Evolutionary conservation across 2,329 filamentous ascomycete species (phyloP).

Genomic region (Colletotrichum lentis): DNA sequence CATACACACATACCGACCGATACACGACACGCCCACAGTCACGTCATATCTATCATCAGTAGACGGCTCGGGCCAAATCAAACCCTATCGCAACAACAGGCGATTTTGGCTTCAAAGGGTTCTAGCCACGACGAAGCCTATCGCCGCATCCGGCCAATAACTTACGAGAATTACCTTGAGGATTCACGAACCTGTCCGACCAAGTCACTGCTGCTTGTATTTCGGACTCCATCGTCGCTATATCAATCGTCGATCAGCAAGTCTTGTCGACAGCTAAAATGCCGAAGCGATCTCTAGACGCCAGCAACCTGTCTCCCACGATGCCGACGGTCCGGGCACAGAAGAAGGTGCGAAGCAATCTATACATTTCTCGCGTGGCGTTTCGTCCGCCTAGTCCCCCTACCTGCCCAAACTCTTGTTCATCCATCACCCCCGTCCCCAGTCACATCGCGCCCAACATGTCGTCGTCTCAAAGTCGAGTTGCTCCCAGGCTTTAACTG

Average conservation of each 20-base stretch:
- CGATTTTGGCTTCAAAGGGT: constrained; percentile 26
- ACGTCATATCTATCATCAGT: neutral
- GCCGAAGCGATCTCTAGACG: constrained; percentile 52
- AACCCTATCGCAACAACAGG: neutral
- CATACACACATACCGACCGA: neutral
- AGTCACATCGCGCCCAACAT: neutral
- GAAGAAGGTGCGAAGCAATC: constrained; percentile 43
- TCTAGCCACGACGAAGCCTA: constrained; percentile 31
- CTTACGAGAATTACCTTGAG: neutral
- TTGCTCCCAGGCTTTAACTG: neutral
- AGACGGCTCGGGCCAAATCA: neutral
- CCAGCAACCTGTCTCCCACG: constrained; percentile 40
- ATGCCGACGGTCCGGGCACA: constrained; percentile 46
- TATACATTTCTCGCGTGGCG: neutral
- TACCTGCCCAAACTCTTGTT: too few relatives aligned
- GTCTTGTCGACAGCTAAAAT: constrained; percentile 41
- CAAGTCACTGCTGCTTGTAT: neutral
- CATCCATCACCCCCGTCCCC: neutral
- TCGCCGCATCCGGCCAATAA: constrained; percentile 16
- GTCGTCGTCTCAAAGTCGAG: neutral
- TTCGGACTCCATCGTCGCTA: neutral
- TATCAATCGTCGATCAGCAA: constrained; percentile 26
- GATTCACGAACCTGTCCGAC: neutral
- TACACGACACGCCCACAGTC: too few relatives aligned
- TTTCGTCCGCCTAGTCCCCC: too few relatives aligned